phyloP scores from a whole-genome alignment of 495 filamentous ascomycete genomes.

The Annulohypoxylon stygium region DNA sequence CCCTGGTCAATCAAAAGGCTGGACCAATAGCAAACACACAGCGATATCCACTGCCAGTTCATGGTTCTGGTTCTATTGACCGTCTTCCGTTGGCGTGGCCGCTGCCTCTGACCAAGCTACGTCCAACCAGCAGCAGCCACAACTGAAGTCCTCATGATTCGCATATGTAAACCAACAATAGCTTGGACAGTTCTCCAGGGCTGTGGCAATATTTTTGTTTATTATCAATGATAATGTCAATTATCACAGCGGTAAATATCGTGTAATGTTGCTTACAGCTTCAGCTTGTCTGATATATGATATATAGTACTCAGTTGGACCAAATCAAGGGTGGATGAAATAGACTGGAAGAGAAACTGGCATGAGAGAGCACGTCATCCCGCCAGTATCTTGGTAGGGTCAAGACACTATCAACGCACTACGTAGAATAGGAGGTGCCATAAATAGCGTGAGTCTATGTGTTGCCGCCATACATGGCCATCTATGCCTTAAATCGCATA shows the following conservation, averaged over 20 bases:
- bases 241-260: not conserved
- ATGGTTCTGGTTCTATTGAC: conserved; percentile 25
- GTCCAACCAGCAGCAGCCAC: conserved; percentile 33
- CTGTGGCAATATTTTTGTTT: conserved; percentile 1
- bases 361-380: not conserved
- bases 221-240: not conserved
- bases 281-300: not conserved
- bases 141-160: conserved; percentile 27
- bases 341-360: not conserved
- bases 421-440: not conserved
- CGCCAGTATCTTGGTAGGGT: not conserved
- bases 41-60: conserved; percentile 36
- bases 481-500: conserved; percentile 10
- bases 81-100: conserved; percentile 15
- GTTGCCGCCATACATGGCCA: conserved; percentile 4
- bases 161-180: conserved; percentile 23
- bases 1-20: not conserved
- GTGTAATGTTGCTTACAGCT: not conserved
- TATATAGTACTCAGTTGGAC: not conserved
- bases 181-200: not conserved
- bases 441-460: conserved; percentile 17
- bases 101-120: conserved; percentile 14
- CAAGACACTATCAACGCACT: conserved; percentile 1
- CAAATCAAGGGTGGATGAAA: not conserved
- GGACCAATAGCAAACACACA: conserved; percentile 35